These are phyloP conservation scores for Sonneratia caseolaris DNA, from an alignment of 345 rosid genomes.

Conservation along the genomic window DNA sequence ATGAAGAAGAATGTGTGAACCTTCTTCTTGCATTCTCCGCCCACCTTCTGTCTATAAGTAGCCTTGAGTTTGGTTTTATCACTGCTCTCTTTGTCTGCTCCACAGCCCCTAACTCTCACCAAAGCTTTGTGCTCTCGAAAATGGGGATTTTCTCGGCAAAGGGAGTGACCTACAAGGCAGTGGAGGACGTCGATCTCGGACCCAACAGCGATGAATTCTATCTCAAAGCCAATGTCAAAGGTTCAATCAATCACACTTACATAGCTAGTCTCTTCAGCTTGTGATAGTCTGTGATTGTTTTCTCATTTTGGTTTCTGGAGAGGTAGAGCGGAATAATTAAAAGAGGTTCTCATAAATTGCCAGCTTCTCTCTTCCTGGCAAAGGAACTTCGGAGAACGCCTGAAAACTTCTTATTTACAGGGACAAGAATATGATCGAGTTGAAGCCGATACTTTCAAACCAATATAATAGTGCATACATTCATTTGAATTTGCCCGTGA, in stretches of 20 bases:
- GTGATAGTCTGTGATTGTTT: too few relatives aligned
- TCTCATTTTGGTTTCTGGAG: too few relatives aligned
- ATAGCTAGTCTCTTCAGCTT: background rate
- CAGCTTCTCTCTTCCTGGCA: too few relatives aligned
- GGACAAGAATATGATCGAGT: too few relatives aligned
- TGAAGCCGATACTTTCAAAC: too few relatives aligned
- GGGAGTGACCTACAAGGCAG: slow-evolving; percentile 40
- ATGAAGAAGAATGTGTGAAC: background rate
- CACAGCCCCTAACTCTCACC: background rate
- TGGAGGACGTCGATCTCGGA: slow-evolving; percentile 31
- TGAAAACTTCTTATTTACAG: too few relatives aligned
- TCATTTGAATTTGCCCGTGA: too few relatives aligned
- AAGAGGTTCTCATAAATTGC: too few relatives aligned
- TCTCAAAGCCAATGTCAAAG: slow-evolving; percentile 53
- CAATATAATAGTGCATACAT: background rate
- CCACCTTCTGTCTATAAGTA: slow-evolving; percentile 7
- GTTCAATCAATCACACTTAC: slow-evolving; percentile 9
- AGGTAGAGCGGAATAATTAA: too few relatives aligned
- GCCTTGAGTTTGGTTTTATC: background rate
- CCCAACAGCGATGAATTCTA: slow-evolving; percentile 33
- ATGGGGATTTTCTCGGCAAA: slow-evolving; percentile 38
- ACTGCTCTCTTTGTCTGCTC: background rate
- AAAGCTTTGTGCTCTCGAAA: too few relatives aligned
- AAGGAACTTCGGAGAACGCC: too few relatives aligned
- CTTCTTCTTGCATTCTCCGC: slow-evolving; percentile 14